Evolutionary conservation across 768 basidiomycete species (phyloP).

Genomic region (Cantharellus anzutake): DNA sequence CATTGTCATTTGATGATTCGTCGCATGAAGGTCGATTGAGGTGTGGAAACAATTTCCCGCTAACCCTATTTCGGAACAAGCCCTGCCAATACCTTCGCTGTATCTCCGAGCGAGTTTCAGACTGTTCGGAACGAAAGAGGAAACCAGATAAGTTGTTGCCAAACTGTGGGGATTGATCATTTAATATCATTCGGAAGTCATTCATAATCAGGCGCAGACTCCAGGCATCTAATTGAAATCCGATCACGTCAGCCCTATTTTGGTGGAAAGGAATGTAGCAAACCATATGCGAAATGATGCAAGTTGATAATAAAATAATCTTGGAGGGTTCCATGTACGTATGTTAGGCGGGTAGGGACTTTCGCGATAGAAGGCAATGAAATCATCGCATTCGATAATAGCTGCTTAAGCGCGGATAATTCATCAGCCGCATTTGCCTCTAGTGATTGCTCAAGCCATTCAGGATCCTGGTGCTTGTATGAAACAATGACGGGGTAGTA

Average conservation of each 20-base stretch:
- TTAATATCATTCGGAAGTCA: neutral
- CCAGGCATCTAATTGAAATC: neutral
- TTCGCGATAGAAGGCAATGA: too few relatives aligned
- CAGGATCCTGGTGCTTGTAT: neutral
- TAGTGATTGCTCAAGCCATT: neutral
- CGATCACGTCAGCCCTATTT: neutral
- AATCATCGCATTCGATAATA: too few relatives aligned
- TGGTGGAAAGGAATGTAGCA: neutral
- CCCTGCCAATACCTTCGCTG: neutral
- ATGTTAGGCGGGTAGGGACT: neutral
- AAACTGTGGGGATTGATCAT: neutral
- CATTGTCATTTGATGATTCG: too few relatives aligned
- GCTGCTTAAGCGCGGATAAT: too few relatives aligned
- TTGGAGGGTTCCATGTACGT: neutral
- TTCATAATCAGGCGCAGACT: neutral
- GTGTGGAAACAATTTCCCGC: neutral
- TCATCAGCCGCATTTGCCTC: too few relatives aligned
- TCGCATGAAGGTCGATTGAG: neutral
- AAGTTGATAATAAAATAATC: neutral
- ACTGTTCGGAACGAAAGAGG: neutral
- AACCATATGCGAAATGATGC: neutral
- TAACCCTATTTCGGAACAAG: neutral
- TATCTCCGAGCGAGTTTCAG: neutral
- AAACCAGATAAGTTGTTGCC: neutral
- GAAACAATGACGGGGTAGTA: neutral